Conservation (phyloP, 2,329 filamentous ascomycete species). For the Trichoderma harzianum region DNA sequence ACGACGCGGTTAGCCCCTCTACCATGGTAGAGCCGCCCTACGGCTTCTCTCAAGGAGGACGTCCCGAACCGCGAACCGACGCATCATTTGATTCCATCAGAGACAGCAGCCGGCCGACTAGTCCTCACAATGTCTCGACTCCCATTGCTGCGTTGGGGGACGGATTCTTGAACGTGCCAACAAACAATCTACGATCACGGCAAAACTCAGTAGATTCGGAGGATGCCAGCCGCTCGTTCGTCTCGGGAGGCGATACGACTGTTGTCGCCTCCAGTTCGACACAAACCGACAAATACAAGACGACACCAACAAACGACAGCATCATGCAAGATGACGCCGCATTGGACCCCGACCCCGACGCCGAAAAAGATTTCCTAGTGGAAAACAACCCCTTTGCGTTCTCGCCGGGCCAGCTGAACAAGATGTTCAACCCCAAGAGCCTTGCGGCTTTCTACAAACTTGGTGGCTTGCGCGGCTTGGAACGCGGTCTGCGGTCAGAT, state of each 20-base stretch:
- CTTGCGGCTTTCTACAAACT: constrained; percentile 76
- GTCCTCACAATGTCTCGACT: constrained; percentile 68
- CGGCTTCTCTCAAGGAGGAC: constrained; percentile 27
- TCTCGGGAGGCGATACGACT: constrained; percentile 62
- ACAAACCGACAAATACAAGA: constrained; percentile 39
- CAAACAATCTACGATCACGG: constrained; percentile 52
- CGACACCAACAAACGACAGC: constrained; percentile 45
- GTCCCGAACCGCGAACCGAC: constrained; percentile 48
- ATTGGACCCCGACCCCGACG: constrained; percentile 70
- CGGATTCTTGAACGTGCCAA: constrained; percentile 64
- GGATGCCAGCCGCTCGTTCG: constrained; percentile 56
- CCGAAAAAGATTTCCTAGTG: constrained; percentile 71
- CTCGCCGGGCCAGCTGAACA: constrained; percentile 76
- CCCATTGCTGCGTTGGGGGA: constrained; percentile 46
- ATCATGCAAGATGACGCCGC: constrained; percentile 66
- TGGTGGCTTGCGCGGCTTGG: constrained; percentile 73
- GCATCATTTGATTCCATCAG: constrained; percentile 59
- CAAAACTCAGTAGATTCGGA: constrained; percentile 69
- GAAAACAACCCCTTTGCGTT: constrained; percentile 83
- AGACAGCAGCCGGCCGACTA: constrained; percentile 64
- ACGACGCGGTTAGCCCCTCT: constrained; percentile 41
- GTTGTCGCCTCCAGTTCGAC: constrained; percentile 47
- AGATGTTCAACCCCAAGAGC: constrained; percentile 87
- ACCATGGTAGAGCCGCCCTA: constrained; percentile 34
- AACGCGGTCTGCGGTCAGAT: constrained; percentile 73